Base-by-base conservation (phyloP, 1,139 yeast species). In the Eremothecium coryli region DNA sequence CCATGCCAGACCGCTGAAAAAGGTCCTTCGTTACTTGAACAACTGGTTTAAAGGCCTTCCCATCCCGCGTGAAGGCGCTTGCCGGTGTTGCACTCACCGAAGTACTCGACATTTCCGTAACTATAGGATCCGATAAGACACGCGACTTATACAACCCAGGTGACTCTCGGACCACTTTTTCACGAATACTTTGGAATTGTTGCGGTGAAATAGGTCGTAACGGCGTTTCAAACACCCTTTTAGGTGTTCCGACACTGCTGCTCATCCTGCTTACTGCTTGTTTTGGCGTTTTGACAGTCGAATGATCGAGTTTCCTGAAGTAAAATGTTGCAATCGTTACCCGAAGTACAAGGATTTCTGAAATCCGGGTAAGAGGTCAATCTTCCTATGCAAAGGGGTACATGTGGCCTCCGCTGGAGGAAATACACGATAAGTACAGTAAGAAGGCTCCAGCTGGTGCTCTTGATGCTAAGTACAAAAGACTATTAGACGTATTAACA, bases 181-280 rank as follows among this genome's bases (percentile, higher is more conserved):
- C 47, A 34, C 46, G 41, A 28, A 53, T 23, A 4, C 48, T 40
- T 10, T 37, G 38, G 20, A 50, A 43, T 34, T 51, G 48, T 29
- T 48, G 54, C 31, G 40, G 38, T 9, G 56, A 45, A 12, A 53
- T 35, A n/a, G 49, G 49, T 21, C 51, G 41, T 11, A 40, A 26
- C 5, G 58, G 56, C 12, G 52, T 48, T 15, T 41, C 29, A 28
- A 46, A 39, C 18, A 32, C 25, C 25, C 35, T 39, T 10, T 26
- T 23, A 11, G 40, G 37, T 7, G 37, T 30, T 15, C 39, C 38
- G 5, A 35, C 21, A 7, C 16, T 27, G 29, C 39, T 14, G 26
- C 23, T 37, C 26, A 17, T 14, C 12, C 10, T 20, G 22, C 22
- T 8, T n/a, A n/a, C n/a, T n/a, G n/a, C n/a, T n/a, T n/a, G n/a